These are phyloP conservation scores for Aeschynomene evenia DNA, from an alignment of 306 rosid genomes.

Conservation along the genomic window DNA sequence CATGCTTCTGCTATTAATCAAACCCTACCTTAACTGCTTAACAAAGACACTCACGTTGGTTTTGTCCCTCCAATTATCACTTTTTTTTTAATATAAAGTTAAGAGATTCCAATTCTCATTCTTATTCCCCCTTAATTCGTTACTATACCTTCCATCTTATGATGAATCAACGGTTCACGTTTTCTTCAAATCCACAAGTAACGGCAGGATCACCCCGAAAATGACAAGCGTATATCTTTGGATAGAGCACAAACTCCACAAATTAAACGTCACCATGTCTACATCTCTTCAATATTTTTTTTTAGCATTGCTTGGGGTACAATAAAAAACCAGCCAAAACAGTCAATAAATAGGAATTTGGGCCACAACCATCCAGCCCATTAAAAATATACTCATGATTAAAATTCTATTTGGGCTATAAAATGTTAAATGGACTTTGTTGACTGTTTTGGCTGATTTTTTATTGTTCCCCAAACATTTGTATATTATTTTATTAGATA, in stretches of 20 bases:
- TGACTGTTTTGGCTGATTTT: no score
- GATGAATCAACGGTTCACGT: constrained; percentile 5
- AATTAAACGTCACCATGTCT: constrained; percentile 19
- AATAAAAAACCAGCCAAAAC: no score
- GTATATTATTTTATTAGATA: no score
- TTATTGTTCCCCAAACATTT: no score
- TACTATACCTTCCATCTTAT: neutral
- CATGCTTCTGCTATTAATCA: constrained; percentile 46
- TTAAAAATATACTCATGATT: no score
- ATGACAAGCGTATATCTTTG: constrained; percentile 27
- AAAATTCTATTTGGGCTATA: no score
- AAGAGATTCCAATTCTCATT: constrained; percentile 17
- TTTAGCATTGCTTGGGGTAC: no score
- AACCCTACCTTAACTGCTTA: constrained; percentile 41
- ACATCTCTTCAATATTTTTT: no score
- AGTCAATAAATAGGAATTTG: no score
- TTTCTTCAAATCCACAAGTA: neutral
- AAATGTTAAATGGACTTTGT: no score
- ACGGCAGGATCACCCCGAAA: constrained; percentile 6
- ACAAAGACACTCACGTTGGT: constrained; percentile 55
- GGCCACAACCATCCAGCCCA: no score
- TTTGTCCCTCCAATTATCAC: constrained; percentile 31
- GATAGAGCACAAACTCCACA: constrained; percentile 37
- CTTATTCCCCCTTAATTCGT: no score
- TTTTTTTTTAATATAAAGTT: constrained; percentile 24